Evolutionary conservation across 805 yeast genomes (phyloP).

Genomic region (Debaryomyces castellii): DNA sequence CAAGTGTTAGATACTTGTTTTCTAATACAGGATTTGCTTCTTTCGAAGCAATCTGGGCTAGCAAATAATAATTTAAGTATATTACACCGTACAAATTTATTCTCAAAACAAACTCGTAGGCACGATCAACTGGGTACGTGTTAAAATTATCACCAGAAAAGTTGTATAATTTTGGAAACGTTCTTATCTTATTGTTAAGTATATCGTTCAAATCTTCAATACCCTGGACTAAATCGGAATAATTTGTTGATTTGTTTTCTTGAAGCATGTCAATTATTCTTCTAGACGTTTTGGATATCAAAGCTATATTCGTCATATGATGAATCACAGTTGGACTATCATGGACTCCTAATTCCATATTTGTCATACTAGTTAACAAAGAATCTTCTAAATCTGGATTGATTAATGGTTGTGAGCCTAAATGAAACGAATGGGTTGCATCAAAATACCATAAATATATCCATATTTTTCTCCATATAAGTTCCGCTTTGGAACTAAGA

Average conservation of each 20-base stretch:
- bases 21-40: background rate
- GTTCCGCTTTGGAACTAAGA: background rate
- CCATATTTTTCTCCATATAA: constrained; percentile 10
- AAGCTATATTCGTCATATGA: background rate
- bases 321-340: constrained; percentile 2
- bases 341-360: background rate
- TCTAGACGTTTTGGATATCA: background rate
- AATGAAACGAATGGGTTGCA: constrained; percentile 6
- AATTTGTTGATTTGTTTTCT: background rate
- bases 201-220: constrained; percentile 4
- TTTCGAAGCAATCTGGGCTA: constrained; percentile 1
- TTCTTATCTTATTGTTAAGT: constrained; percentile 3
- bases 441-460: constrained; percentile 6
- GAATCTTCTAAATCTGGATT: background rate
- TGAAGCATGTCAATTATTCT: background rate
- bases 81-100: constrained; percentile 2
- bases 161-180: constrained; percentile 3
- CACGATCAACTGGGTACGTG: constrained; percentile 2
- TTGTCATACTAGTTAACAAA: background rate
- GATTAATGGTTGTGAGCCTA: constrained; percentile 2
- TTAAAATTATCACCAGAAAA: constrained; percentile 1
- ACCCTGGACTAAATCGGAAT: constrained; percentile 1
- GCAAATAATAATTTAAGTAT: constrained; percentile 2
- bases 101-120: constrained; percentile 7
- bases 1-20: constrained; percentile 1